Percentiles rank a stretch among this genome's conserved stretches.
phyloP scores from a whole-genome alignment of 345 rosid genomes.

The Eucalyptus urophylla region DNA sequence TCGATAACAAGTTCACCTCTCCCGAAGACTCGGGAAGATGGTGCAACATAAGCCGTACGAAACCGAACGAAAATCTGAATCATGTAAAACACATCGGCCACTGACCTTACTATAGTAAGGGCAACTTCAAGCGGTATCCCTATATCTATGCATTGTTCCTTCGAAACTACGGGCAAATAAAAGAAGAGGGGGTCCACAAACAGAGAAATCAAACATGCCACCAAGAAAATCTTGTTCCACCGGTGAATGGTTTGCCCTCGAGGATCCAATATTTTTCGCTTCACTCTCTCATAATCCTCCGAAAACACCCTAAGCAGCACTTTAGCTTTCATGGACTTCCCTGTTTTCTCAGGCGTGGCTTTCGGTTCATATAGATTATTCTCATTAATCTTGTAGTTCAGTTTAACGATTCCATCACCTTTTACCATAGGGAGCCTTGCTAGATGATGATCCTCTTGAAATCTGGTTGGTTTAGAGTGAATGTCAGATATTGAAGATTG shows the following conservation, averaged over 20 bases:
- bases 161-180: conserved; percentile 42
- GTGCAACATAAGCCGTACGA: conserved; percentile 73
- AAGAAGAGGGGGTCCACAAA: conserved; percentile 82
- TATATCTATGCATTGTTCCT: conserved; percentile 44
- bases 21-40: conserved; percentile 84
- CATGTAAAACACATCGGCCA: conserved; percentile 63
- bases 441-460: conserved; percentile 42
- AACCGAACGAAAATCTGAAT: conserved; percentile 60
- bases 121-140: conserved; percentile 41
- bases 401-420: conserved; percentile 25
- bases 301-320: conserved; percentile 70
- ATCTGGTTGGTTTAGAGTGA: conserved; percentile 18
- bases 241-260: conserved; percentile 39
- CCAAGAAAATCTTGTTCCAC: conserved; percentile 70
- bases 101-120: conserved; percentile 53
- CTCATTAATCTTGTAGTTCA: conserved; percentile 35
- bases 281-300: conserved; percentile 55
- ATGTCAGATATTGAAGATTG: neutral
- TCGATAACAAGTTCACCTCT: conserved; percentile 88
- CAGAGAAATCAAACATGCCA: conserved; percentile 63
- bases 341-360: conserved; percentile 5
- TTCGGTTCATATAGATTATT: conserved; percentile 18
- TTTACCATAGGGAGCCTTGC: conserved; percentile 18
- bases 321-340: conserved; percentile 51
- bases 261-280: conserved; percentile 65